Evolutionary conservation across 2,329 filamentous ascomycete genomes (phyloP), one percentile per base, ranked within the genome.

Genomic region (Camptophora hylomeconis): DNA sequence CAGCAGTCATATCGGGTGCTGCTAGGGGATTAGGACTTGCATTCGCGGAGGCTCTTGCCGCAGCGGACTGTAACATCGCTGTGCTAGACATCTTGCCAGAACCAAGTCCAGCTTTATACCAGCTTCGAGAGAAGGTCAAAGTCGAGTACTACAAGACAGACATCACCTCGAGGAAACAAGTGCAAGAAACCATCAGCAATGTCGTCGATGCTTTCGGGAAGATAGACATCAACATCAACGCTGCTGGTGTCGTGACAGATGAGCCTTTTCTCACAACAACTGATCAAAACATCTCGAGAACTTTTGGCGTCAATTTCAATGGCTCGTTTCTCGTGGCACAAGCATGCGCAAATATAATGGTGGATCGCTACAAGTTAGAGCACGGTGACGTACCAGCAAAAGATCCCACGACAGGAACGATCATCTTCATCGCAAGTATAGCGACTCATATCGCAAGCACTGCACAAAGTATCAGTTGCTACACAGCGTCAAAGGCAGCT

Each of bases 401-500:
- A 12, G 22, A 32, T 9, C 24, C 30, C 8, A 32, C 33, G 13
- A 42, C 36, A 16, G 51, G 50, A 26, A 44, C 41, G 15, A 49
- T 55, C 26, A 45, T 55, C 18, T 46, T 54, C 33, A 48, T 55
- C 26, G 51, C 48, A 19, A 49, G 45, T 18, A 45, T 53, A 24
- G 48, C 51, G 10, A 48, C 50, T 5, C 45, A 56, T 25, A 38
- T 50, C 33, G 48, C 46, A 20, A 40, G 46, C 7, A 44, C 42
- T 1, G 48, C 43, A 10, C 49, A 51, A 29, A 42, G 44, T 6
- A 52, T 53, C 35, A 38, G 41, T 5, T 45, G 42, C 22, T 83
- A 83, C 61, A 77, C 76, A 11, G 76, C 71, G 5, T 72, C 66
- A 51, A 84, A 83, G 62, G 79, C 76, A 42, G 73, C 78, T 17